Conservation (phyloP, 768 basidiomycete genomes). For the Tulasnella sp. region DNA sequence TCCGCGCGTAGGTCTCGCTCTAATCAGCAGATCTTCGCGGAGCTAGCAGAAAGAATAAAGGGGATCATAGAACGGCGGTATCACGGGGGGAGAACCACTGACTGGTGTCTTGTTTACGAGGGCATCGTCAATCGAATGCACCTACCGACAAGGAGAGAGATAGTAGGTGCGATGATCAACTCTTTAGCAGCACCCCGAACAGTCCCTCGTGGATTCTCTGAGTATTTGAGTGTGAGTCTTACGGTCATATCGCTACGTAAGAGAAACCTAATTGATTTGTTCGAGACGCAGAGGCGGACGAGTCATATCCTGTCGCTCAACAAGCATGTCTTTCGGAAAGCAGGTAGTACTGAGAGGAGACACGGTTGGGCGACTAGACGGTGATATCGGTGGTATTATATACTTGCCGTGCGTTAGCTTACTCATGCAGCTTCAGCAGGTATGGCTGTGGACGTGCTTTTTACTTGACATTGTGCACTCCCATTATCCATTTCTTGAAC, state of each 20-base stretch:
- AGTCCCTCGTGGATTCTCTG: neutral
- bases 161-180: neutral
- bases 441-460: too few relatives aligned
- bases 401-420: too few relatives aligned
- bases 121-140: neutral
- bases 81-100: neutral
- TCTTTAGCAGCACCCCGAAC: neutral
- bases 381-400: neutral
- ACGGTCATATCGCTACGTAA: too few relatives aligned
- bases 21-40: neutral
- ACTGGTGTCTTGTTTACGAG: neutral
- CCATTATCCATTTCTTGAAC: too few relatives aligned
- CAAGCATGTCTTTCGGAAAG: neutral
- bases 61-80: neutral
- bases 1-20: neutral
- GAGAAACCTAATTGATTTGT: too few relatives aligned
- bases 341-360: neutral
- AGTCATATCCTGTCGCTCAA: neutral
- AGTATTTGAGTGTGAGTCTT: neutral
- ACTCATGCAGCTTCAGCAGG: too few relatives aligned
- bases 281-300: neutral
- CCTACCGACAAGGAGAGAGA: neutral
- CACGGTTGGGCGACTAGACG: neutral
- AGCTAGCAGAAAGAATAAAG: neutral
- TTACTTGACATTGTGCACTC: too few relatives aligned